These are phyloP conservation scores for Echeveria elegans DNA, from an alignment of 164 flowering plant genomes.

Conservation along the genomic window DNA sequence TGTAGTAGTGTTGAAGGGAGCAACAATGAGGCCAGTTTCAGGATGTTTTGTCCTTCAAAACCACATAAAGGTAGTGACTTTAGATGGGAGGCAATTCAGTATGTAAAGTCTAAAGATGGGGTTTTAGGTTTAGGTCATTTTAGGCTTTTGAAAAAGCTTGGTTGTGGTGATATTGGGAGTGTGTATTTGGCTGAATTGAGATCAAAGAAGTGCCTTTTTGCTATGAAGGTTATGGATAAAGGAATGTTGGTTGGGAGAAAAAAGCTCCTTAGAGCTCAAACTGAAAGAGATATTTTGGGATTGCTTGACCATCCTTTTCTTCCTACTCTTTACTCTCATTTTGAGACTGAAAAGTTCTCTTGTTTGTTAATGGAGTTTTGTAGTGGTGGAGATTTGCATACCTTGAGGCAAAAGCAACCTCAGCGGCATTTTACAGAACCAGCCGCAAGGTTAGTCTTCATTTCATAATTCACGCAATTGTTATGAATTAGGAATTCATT, in stretches of 20 bases:
- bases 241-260: slow-evolving; percentile 62
- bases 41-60: slow-evolving; percentile 37
- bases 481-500: neutral
- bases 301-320: slow-evolving; percentile 82
- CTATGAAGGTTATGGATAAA: slow-evolving; percentile 90
- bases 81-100: slow-evolving; percentile 71
- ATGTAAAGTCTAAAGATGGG: slow-evolving; percentile 40
- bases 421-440: slow-evolving; percentile 66
- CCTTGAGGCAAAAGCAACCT: slow-evolving; percentile 70
- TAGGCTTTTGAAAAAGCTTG: slow-evolving; percentile 74
- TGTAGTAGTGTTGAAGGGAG: slow-evolving; percentile 21
- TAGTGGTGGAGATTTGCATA: slow-evolving; percentile 84
- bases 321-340: slow-evolving; percentile 38
- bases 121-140: slow-evolving; percentile 59
- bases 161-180: slow-evolving; percentile 86
- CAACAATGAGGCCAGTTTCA: slow-evolving; percentile 29
- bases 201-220: slow-evolving; percentile 63
- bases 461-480: neutral
- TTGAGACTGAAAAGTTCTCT: slow-evolving; percentile 55
- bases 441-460: slow-evolving; percentile 48
- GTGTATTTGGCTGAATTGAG: slow-evolving; percentile 79
- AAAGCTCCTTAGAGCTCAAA: slow-evolving; percentile 65
- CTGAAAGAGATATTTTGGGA: slow-evolving; percentile 68
- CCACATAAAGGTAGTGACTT: slow-evolving; percentile 75
- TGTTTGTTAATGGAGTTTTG: slow-evolving; percentile 89